Conservation (phyloP, 2,329 filamentous ascomycete genomes). For the Hymenoscyphus fraxineus region DNA sequence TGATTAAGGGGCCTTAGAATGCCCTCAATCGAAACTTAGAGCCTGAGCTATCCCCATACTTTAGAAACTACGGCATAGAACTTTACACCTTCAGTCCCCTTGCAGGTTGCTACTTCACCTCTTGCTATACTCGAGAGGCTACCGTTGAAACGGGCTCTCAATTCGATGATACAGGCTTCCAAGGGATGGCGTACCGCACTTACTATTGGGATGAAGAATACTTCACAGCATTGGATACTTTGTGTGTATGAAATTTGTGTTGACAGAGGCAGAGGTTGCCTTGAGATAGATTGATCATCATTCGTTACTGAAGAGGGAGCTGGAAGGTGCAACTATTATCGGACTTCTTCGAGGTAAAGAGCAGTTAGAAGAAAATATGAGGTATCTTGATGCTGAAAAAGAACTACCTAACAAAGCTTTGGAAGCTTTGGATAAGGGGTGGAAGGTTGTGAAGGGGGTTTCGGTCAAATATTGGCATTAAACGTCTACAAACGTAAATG, state of each 20-base stretch:
- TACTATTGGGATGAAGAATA: conserved; percentile 60
- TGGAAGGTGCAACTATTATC: conserved; percentile 44
- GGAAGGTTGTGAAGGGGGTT: conserved; percentile 36
- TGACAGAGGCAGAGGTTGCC: conserved; percentile 70
- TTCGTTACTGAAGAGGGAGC: conserved; percentile 51
- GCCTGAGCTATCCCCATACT: conserved; percentile 55
- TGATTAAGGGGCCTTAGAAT: conserved; percentile 31
- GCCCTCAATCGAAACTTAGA: conserved; percentile 48
- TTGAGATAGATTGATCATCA: conserved; percentile 73
- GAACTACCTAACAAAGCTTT: conserved; percentile 62
- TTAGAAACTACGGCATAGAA: conserved; percentile 56
- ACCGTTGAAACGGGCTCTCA: conserved; percentile 30
- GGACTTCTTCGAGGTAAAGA: conserved; percentile 38
- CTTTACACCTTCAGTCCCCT: conserved; percentile 61
- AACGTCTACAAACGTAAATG: neutral
- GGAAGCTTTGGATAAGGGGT: conserved; percentile 59
- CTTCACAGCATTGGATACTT: conserved; percentile 62
- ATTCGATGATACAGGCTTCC: conserved; percentile 42
- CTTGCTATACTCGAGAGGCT: conserved; percentile 48
- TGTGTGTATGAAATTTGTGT: conserved; percentile 64
- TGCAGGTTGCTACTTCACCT: conserved; percentile 45
- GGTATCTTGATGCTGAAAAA: conserved; percentile 38
- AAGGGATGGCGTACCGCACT: conserved; percentile 48
- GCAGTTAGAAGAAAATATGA: conserved; percentile 41
- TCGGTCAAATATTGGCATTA: neutral